These are phyloP conservation scores for Aspergillus chevalieri DNA, from an alignment of 2,329 filamentous ascomycete genomes.

Conservation along the genomic window DNA sequence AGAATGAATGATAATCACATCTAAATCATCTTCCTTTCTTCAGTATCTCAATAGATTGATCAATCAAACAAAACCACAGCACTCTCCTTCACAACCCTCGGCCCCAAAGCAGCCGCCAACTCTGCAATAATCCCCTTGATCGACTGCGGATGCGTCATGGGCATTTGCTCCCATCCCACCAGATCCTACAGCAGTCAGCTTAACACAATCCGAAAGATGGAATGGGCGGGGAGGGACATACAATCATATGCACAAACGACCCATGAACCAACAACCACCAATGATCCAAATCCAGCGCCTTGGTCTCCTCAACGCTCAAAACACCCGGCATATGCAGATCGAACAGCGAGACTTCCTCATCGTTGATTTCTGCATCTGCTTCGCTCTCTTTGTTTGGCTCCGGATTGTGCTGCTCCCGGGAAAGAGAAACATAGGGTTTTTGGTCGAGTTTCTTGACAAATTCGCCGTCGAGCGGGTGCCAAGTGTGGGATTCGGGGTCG, in stretches of 20 bases:
- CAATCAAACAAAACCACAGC: slow-evolving; percentile 36
- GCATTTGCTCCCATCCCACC: slow-evolving; percentile 41
- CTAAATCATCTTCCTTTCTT: neutral
- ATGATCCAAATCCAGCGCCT: slow-evolving; percentile 38
- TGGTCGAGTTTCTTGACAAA: slow-evolving; percentile 37
- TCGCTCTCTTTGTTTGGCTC: slow-evolving; percentile 1
- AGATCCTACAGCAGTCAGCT: slow-evolving; percentile 30
- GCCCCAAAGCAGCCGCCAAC: slow-evolving; percentile 41
- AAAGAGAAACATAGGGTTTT: slow-evolving; percentile 41
- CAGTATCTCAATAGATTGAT: neutral
- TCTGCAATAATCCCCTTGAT: slow-evolving; percentile 45
- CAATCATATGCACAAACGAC: slow-evolving; percentile 38
- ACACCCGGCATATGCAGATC: slow-evolving; percentile 42
- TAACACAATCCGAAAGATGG: neutral
- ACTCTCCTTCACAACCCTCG: slow-evolving; percentile 35
- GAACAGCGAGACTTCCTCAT: slow-evolving; percentile 41
- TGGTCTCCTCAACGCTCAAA: slow-evolving; percentile 37
- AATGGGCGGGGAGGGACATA: slow-evolving; percentile 11
- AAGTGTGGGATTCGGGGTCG: slow-evolving; percentile 42
- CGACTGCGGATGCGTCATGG: slow-evolving; percentile 37
- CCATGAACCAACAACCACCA: slow-evolving; percentile 40
- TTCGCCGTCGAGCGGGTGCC: slow-evolving; percentile 41
- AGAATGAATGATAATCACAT: neutral
- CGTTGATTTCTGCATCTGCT: slow-evolving; percentile 23
- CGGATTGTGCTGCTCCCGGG: slow-evolving; percentile 27